A percentile compares a stretch with the other conserved stretches of the same genome.
Evolutionary conservation across 495 filamentous ascomycete genomes (phyloP).

Genomic region (Massariosphaeria phaeospora): DNA sequence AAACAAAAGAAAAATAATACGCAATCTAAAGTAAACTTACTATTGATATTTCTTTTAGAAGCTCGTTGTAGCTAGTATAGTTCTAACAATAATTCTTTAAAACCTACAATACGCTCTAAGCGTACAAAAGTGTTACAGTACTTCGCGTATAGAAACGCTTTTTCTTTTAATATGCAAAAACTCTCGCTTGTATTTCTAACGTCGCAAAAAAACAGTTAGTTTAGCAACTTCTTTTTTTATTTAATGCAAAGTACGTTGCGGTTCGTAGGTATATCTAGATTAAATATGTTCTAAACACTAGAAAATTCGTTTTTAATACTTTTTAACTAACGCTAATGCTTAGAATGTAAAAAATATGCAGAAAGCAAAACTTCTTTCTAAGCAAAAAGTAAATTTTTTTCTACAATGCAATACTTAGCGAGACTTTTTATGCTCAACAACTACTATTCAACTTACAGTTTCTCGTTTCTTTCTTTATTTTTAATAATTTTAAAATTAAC

Average conservation of each 20-base stretch:
- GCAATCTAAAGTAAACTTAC: conserved; percentile 9
- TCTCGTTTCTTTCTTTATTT: conserved; percentile 11
- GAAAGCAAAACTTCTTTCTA: conserved; percentile 17
- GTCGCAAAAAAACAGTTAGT: conserved; percentile 20
- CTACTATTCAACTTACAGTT: conserved; percentile 6
- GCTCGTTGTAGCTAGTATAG: conserved; percentile 24
- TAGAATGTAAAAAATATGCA: conserved; percentile 20
- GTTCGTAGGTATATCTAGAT: conserved; percentile 14
- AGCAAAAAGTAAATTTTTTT: conserved; percentile 25
- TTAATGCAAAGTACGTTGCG: conserved; percentile 14
- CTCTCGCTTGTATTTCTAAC: conserved; percentile 7
- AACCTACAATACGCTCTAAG: conserved; percentile 9
- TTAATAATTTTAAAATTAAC: conserved; percentile 18
- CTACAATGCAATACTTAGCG: conserved; percentile 9
- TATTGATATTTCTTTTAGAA: conserved; percentile 25
- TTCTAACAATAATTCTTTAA: conserved; percentile 18
- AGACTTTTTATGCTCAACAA: not conserved
- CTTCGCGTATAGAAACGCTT: conserved; percentile 19
- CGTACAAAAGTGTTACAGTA: conserved; percentile 18
- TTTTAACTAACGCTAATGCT: conserved; percentile 4
- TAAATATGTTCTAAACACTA: conserved; percentile 19
- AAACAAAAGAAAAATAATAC: conserved; percentile 6
- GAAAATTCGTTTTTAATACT: conserved; percentile 17
- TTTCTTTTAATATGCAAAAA: conserved; percentile 13
- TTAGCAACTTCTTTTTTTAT: conserved; percentile 18